Conservation (phyloP, 345 rosid species). For the Citrus trifoliata region DNA sequence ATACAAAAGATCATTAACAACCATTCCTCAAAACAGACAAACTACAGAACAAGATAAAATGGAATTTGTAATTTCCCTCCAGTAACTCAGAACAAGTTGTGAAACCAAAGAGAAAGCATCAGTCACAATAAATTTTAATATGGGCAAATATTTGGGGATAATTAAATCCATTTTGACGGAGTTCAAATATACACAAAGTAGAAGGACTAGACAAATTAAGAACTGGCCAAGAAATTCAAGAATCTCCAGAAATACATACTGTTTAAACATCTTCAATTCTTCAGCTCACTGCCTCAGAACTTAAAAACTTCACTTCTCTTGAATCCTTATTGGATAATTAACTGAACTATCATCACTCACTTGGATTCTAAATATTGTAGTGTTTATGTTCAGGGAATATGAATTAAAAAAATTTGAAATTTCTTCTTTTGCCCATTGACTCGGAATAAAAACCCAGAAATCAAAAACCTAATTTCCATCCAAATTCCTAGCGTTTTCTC, state of each 20-base stretch:
- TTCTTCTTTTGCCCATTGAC: background rate
- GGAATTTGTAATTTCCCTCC: no score
- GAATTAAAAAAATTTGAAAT: background rate
- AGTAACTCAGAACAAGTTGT: background rate
- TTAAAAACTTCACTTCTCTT: background rate
- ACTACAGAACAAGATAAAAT: no score
- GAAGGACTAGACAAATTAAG: background rate
- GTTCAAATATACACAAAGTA: background rate
- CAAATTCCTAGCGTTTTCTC: background rate
- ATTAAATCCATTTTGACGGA: background rate
- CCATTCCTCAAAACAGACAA: background rate
- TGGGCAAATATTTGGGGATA: background rate
- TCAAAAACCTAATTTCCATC: background rate
- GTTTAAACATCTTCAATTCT: background rate
- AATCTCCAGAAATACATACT: background rate
- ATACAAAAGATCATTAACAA: background rate
- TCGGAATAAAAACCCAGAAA: background rate
- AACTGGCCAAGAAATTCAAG: background rate
- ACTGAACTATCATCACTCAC: background rate
- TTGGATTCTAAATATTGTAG: background rate
- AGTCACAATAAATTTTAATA: background rate
- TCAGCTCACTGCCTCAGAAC: background rate
- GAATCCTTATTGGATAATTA: background rate
- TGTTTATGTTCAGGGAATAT: background rate
- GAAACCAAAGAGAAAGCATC: background rate